phyloP scores from a whole-genome alignment of 2,329 filamentous ascomycete species.

The Tetracladium maxilliforme region DNA sequence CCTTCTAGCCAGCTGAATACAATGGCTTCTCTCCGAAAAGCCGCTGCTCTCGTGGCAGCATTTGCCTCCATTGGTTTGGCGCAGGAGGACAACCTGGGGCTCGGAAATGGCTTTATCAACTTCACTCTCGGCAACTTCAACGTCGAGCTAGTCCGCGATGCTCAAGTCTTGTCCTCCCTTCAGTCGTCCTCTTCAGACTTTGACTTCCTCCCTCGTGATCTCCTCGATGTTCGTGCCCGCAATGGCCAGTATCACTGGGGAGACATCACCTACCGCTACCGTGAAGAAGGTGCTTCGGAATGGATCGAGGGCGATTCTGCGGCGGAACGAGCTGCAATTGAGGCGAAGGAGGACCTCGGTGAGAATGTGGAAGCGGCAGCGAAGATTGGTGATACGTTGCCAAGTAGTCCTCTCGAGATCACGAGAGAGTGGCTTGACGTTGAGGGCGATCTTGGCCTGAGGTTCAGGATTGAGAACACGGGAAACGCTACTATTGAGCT shows the following conservation, averaged over 20 bases:
- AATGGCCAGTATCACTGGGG: slow-evolving; percentile 43
- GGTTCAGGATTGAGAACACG: slow-evolving; percentile 33
- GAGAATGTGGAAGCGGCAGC: slow-evolving; percentile 16
- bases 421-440: slow-evolving; percentile 35
- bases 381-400: slow-evolving; percentile 19
- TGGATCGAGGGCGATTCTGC: slow-evolving; percentile 35
- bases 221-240: slow-evolving; percentile 26
- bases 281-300: slow-evolving; percentile 15
- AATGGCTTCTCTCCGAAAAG: no score
- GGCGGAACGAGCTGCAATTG: slow-evolving; percentile 19
- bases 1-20: no score
- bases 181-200: slow-evolving; percentile 22
- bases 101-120: slow-evolving; percentile 22
- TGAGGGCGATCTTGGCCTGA: slow-evolving; percentile 31
- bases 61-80: slow-evolving; percentile 8
- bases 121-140: slow-evolving; percentile 25
- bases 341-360: slow-evolving; percentile 15
- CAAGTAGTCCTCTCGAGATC: slow-evolving; percentile 23
- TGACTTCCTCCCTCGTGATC: slow-evolving; percentile 39
- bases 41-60: no score
- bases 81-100: slow-evolving; percentile 19
- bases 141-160: slow-evolving; percentile 23
- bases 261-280: slow-evolving; percentile 40
- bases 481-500: slow-evolving; percentile 27
- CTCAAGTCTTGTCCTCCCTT: slow-evolving; percentile 33